These are phyloP conservation scores for Exophiala sp. DNA, from an alignment of 2,329 filamentous ascomycete species.

Conservation along the genomic window DNA sequence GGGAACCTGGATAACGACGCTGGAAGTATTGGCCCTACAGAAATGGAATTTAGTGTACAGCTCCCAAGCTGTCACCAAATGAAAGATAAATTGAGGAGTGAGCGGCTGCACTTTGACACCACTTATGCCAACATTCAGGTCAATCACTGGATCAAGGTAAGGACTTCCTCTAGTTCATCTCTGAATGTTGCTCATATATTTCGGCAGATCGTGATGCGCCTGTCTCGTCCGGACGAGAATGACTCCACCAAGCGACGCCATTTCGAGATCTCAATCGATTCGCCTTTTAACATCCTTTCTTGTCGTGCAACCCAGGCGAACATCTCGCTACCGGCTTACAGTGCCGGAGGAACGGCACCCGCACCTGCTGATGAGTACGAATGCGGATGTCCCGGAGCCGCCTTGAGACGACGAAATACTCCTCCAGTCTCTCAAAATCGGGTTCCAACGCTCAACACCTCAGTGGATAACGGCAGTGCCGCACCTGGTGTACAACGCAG, in stretches of 20 bases:
- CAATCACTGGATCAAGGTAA: constrained; percentile 92
- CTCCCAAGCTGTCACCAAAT: constrained; percentile 84
- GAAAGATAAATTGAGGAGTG: constrained; percentile 63
- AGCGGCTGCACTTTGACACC: constrained; percentile 78
- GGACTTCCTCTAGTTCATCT: background rate
- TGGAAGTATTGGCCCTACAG: constrained; percentile 74
- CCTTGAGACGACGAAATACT: constrained; percentile 37
- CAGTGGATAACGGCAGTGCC: constrained; percentile 22
- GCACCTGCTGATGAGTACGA: constrained; percentile 56
- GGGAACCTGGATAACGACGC: constrained; percentile 74
- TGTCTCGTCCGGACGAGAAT: constrained; percentile 76
- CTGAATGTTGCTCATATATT: background rate
- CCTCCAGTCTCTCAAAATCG: constrained; percentile 26
- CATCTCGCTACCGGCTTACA: constrained; percentile 79
- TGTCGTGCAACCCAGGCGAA: constrained; percentile 92
- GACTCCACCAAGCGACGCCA: constrained; percentile 78
- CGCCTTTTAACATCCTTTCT: constrained; percentile 87
- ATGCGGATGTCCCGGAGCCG: constrained; percentile 66
- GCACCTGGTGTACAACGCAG: constrained; percentile 30
- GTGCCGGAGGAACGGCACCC: constrained; percentile 51
- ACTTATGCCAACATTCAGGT: constrained; percentile 93
- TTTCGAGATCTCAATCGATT: constrained; percentile 96
- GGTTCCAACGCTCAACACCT: constrained; percentile 29
- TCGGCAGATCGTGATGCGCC: constrained; percentile 78
- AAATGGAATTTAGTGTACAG: constrained; percentile 92